These are phyloP conservation scores for Thymus mandschuricus DNA, from an alignment of 257 asterid genomes.

Conservation along the genomic window DNA sequence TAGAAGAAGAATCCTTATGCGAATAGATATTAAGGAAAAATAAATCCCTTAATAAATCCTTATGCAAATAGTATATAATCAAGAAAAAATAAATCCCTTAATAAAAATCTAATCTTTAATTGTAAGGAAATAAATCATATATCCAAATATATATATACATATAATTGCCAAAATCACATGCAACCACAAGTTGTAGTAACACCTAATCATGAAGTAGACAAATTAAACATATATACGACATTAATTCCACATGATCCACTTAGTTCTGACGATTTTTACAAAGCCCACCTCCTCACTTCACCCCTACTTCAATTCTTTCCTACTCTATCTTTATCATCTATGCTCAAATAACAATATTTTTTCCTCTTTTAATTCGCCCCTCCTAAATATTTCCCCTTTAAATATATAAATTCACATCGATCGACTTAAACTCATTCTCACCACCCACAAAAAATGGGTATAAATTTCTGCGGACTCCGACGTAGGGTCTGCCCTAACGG, in stretches of 20 bases:
- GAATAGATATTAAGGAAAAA: no score
- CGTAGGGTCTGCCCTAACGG: not conserved
- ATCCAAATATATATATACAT: no score
- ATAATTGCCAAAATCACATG: no score
- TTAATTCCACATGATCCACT: not conserved
- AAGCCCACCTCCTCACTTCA: not conserved
- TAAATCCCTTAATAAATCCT: no score
- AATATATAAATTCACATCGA: not conserved
- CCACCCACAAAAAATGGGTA: slow-evolving; percentile 35
- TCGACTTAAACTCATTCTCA: not conserved
- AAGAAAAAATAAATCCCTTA: no score
- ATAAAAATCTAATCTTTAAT: no score
- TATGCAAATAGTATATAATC: no score
- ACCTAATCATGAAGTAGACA: no score
- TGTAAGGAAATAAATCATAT: no score
- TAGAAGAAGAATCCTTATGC: no score
- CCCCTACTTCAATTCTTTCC: not conserved
- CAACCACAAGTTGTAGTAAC: no score
- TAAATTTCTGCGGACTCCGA: slow-evolving; percentile 41
- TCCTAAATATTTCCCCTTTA: slow-evolving; percentile 6
- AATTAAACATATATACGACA: no score
- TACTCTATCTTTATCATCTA: slow-evolving; percentile 4
- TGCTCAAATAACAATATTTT: slow-evolving; percentile 17
- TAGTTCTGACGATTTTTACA: slow-evolving; percentile 21
- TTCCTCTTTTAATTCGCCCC: slow-evolving; percentile 38